A percentile compares a stretch with the other conserved stretches of the same genome.
Evolutionary conservation across 169 alveolate species (phyloP).

Genomic region (Pseudocohnilembus persalinus): DNA sequence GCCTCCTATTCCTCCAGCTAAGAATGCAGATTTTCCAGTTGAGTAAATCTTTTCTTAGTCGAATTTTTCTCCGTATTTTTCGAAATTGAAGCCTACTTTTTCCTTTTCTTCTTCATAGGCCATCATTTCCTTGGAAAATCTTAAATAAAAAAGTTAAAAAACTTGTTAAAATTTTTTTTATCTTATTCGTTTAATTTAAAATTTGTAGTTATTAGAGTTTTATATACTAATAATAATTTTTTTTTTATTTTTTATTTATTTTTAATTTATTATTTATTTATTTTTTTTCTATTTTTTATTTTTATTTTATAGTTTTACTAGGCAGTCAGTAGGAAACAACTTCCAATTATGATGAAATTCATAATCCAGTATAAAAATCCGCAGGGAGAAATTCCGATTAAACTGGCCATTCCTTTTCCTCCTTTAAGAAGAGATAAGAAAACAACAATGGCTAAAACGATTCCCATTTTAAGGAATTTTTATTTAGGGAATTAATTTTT

Average conservation of each 20-base stretch:
- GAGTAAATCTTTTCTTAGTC: slow-evolving; percentile 19
- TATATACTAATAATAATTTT: too few species aligned
- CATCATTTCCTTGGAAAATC: neutral
- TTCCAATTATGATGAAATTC: slow-evolving; percentile 1
- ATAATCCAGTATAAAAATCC: neutral
- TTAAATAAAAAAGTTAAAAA: too few species aligned
- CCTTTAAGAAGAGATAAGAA: neutral
- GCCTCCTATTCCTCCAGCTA: slow-evolving; percentile 81
- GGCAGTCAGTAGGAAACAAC: neutral
- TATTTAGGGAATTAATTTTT: neutral
- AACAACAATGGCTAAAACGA: neutral
- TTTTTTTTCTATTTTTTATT: too few species aligned
- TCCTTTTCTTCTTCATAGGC: neutral
- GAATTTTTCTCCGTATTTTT: slow-evolving; percentile 4
- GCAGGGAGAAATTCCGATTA: slow-evolving; percentile 18
- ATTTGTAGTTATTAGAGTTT: too few species aligned
- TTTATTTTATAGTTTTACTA: too few species aligned
- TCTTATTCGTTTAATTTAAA: too few species aligned
- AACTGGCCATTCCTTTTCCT: slow-evolving; percentile 1
- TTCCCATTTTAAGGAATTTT: neutral
- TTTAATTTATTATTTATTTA: too few species aligned
- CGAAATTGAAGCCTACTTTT: slow-evolving; percentile 6
- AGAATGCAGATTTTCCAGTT: slow-evolving; percentile 50
- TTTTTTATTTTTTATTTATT: too few species aligned
- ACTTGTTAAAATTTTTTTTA: too few species aligned